Conservation (phyloP, 805 yeast genomes). For the Candida nonsorbophila region DNA sequence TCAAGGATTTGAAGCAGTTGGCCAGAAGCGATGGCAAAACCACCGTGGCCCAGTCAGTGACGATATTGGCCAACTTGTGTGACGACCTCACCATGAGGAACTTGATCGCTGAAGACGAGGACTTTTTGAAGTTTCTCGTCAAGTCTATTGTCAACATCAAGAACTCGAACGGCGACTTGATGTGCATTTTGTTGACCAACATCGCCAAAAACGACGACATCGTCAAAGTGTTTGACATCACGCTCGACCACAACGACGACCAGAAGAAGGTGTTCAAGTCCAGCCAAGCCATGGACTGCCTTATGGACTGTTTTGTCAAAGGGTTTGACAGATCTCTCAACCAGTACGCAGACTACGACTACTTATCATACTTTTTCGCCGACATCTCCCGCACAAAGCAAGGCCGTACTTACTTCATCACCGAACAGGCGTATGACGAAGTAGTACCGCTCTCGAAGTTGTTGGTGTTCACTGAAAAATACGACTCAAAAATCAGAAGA, state of each 20-base stretch:
- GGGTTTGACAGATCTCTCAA: slow-evolving; percentile 72
- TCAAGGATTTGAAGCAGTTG: slow-evolving; percentile 63
- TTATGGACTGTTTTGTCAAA: slow-evolving; percentile 85
- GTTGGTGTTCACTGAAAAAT: slow-evolving; percentile 76
- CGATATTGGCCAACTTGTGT: slow-evolving; percentile 79
- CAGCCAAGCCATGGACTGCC: slow-evolving; percentile 60
- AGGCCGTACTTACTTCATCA: slow-evolving; percentile 76
- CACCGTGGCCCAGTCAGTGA: slow-evolving; percentile 61
- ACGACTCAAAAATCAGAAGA: slow-evolving; percentile 73
- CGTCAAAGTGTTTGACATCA: slow-evolving; percentile 42
- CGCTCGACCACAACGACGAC: slow-evolving; percentile 27
- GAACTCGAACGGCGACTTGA: slow-evolving; percentile 71
- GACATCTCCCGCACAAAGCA: slow-evolving; percentile 72
- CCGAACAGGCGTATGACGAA: slow-evolving; percentile 65
- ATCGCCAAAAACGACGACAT: slow-evolving; percentile 73
- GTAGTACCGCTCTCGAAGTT: slow-evolving; percentile 79
- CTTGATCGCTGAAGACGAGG: slow-evolving; percentile 58
- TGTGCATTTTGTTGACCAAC: slow-evolving; percentile 80
- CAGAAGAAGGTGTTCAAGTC: slow-evolving; percentile 49
- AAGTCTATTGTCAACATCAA: slow-evolving; percentile 47
- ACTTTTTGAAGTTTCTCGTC: slow-evolving; percentile 46
- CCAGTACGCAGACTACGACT: slow-evolving; percentile 71
- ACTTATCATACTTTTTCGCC: slow-evolving; percentile 82
- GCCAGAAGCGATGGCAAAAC: slow-evolving; percentile 47
- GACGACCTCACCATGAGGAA: slow-evolving; percentile 62